Conservation (phyloP, 2,329 filamentous ascomycete genomes). For the Penicillium sp. region DNA sequence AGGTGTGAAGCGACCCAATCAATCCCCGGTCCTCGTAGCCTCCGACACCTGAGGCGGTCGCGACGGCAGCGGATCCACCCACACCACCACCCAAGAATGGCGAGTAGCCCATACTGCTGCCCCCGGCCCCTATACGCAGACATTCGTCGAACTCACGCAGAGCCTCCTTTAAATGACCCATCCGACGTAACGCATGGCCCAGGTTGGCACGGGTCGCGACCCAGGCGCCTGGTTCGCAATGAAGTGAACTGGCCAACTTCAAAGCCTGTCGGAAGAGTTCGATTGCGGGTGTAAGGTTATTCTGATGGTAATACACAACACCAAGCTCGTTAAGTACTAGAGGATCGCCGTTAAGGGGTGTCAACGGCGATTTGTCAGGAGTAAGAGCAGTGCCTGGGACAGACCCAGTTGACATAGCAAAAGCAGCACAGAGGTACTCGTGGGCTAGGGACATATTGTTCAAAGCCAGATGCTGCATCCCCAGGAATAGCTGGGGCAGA, state of each 20-base stretch:
- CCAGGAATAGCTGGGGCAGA: conserved; percentile 89
- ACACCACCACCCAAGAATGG: conserved; percentile 54
- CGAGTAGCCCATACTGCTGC: conserved; percentile 74
- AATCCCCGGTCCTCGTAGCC: conserved; percentile 50
- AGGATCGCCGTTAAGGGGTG: conserved; percentile 61
- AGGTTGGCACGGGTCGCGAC: conserved; percentile 83
- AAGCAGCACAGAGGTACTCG: conserved; percentile 90
- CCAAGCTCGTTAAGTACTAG: conserved; percentile 93
- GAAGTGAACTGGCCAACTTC: conserved; percentile 73
- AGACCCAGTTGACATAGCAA: conserved; percentile 56
- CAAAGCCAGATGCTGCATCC: conserved; percentile 96
- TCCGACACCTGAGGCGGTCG: conserved; percentile 41
- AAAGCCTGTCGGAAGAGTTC: conserved; percentile 77
- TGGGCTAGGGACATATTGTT: conserved; percentile 93
- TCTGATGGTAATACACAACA: conserved; percentile 92
- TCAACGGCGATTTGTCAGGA: conserved; percentile 21
- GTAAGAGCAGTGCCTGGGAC: conserved; percentile 29
- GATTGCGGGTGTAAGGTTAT: conserved; percentile 72
- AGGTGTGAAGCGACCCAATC: conserved; percentile 48
- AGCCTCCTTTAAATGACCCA: conserved; percentile 68
- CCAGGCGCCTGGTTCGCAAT: conserved; percentile 79
- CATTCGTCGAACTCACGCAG: conserved; percentile 85
- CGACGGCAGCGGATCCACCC: conserved; percentile 34
- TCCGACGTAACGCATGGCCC: conserved; percentile 78
- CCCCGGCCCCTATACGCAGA: conserved; percentile 71